These are phyloP conservation scores for Fallopia convolvulus DNA, from an alignment of 148 eudicot species.

Conservation along the genomic window DNA sequence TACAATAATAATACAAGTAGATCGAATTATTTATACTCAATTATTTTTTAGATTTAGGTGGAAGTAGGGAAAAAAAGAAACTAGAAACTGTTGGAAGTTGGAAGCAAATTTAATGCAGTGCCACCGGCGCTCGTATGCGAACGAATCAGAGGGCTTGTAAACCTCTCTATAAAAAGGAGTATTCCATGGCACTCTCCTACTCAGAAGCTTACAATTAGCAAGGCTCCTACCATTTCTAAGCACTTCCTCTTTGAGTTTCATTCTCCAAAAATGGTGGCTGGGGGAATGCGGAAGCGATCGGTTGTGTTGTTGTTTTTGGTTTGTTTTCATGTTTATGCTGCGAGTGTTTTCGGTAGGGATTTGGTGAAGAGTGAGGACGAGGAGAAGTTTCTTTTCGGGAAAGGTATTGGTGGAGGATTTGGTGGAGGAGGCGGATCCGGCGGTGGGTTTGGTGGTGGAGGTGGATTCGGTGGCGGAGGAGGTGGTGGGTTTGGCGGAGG, in stretches of 20 bases:
- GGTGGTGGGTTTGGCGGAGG: constrained; percentile 24
- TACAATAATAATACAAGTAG: not conserved
- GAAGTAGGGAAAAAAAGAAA: not conserved
- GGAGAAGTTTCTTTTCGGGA: constrained; percentile 24
- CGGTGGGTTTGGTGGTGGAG: constrained; percentile 19
- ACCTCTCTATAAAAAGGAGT: not conserved
- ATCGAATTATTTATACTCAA: not conserved
- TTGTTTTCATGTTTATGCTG: constrained; percentile 26
- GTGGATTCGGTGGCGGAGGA: constrained; percentile 15
- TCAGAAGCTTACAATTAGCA: not conserved
- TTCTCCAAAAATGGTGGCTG: constrained; percentile 21
- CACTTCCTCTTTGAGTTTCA: not conserved
- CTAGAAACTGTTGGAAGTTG: not conserved
- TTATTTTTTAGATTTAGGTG: not conserved
- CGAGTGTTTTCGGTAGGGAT: constrained; percentile 21
- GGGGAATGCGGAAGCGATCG: constrained; percentile 14
- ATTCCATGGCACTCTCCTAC: not conserved
- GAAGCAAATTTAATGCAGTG: not conserved
- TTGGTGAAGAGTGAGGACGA: constrained; percentile 18
- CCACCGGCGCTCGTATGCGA: not conserved
- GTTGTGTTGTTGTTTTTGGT: constrained; percentile 28
- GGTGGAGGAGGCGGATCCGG: constrained; percentile 23
- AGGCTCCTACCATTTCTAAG: not conserved
- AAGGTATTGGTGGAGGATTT: not conserved
- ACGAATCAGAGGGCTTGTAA: not conserved